Percentiles rank a stretch among this genome's conserved stretches.
Conservation (phyloP, 2,329 filamentous ascomycete species). For the Chalaropsis ovoidea region DNA sequence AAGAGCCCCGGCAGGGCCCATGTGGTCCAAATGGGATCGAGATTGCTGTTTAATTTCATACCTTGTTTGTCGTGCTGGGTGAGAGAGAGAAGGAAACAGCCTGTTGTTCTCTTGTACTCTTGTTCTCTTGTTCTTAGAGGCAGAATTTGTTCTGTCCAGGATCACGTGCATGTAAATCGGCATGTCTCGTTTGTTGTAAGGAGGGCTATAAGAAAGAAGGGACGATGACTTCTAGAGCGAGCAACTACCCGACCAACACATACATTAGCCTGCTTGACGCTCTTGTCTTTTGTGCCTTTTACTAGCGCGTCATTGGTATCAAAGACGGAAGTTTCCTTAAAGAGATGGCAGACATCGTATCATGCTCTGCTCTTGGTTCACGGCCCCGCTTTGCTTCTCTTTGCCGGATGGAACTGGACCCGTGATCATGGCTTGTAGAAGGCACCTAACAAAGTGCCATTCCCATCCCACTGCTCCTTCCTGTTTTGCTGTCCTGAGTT, state of each 20-base stretch:
- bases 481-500: neutral
- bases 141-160: too few species aligned
- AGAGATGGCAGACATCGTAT: neutral
- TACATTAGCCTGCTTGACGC: neutral
- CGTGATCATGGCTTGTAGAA: neutral
- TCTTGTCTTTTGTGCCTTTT: neutral
- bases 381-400: neutral
- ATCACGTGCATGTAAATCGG: too few species aligned
- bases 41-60: neutral
- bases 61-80: neutral
- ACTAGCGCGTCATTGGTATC: too few species aligned
- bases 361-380: neutral
- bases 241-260: neutral
- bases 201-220: too few species aligned
- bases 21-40: neutral
- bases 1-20: neutral
- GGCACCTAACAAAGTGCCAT: neutral
- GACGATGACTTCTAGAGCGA: neutral
- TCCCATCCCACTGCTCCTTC: neutral
- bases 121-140: too few species aligned
- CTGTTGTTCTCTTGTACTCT: too few species aligned
- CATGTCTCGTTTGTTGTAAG: too few species aligned
- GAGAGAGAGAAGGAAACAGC: neutral
- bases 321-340: too few species aligned
- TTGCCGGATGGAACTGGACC: neutral